phyloP scores from a whole-genome alignment of 208 protist species.

The Crithidia sp. region DNA sequence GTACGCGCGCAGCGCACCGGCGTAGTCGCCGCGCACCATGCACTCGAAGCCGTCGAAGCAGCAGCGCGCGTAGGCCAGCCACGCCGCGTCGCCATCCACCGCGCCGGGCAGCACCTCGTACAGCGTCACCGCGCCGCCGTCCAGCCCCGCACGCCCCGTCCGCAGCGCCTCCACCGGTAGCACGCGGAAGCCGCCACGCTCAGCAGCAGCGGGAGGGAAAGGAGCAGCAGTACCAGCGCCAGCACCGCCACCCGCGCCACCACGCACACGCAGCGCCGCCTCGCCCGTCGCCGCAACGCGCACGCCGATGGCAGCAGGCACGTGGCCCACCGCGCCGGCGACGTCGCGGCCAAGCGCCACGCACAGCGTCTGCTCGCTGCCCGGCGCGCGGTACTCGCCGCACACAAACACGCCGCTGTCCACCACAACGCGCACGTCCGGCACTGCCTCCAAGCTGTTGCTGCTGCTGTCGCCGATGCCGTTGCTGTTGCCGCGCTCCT shows the following conservation, averaged over 20 bases:
- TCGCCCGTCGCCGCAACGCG: conserved; percentile 44
- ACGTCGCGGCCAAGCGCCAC: conserved; percentile 39
- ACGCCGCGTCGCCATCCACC: conserved; percentile 26
- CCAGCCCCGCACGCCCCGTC: conserved; percentile 9
- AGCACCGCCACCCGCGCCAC: neutral
- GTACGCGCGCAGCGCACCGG: conserved; percentile 36
- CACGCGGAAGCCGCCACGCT: conserved; percentile 14
- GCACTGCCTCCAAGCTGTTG: neutral
- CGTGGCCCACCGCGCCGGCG: conserved; percentile 24
- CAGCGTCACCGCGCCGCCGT: conserved; percentile 32
- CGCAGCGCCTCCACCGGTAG: conserved; percentile 42
- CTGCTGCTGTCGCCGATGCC: neutral
- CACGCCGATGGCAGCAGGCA: conserved; percentile 32
- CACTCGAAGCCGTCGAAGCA: conserved; percentile 36
- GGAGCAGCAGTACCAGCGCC: neutral
- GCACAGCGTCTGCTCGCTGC: conserved; percentile 26
- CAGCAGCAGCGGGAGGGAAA: neutral
- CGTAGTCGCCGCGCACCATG: conserved; percentile 55
- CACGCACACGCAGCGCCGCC: conserved; percentile 42
- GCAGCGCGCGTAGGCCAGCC: conserved; percentile 32
- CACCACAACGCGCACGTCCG: conserved; percentile 30
- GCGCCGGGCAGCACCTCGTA: conserved; percentile 37
- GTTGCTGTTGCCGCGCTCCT: no score
- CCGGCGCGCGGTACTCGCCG: conserved; percentile 20
- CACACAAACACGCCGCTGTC: conserved; percentile 35